Percentiles rank a stretch among this genome's conserved stretches.
Evolutionary conservation across 2,329 filamentous ascomycete genomes (phyloP).

Genomic region (Aspergillus novoparasiticus): DNA sequence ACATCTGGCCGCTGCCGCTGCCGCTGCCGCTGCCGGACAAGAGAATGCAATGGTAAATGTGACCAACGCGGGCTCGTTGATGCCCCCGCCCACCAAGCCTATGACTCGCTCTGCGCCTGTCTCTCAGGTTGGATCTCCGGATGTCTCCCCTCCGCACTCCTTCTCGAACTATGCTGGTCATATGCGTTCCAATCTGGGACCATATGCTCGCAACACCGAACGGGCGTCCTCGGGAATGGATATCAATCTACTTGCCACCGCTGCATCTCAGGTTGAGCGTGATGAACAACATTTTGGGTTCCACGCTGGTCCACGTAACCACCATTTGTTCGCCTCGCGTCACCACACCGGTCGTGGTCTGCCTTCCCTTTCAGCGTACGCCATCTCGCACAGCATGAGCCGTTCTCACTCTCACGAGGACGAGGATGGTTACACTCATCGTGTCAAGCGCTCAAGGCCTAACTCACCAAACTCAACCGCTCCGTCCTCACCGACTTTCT

Average conservation of each 20-base stretch:
- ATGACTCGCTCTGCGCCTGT: slow-evolving; percentile 86
- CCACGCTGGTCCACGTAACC: slow-evolving; percentile 48
- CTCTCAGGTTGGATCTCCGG: slow-evolving; percentile 86
- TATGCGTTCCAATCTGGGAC: slow-evolving; percentile 59
- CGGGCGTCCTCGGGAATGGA: slow-evolving; percentile 56
- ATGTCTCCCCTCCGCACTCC: slow-evolving; percentile 91
- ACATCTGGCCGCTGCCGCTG: slow-evolving; percentile 60
- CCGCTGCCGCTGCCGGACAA: slow-evolving; percentile 56
- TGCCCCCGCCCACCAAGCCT: slow-evolving; percentile 76
- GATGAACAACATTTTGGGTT: slow-evolving; percentile 55
- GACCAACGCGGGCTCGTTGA: slow-evolving; percentile 62
- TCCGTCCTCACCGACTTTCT: slow-evolving; percentile 93
- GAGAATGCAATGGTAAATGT: slow-evolving; percentile 47
- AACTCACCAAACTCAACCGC: slow-evolving; percentile 95
- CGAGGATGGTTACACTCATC: slow-evolving; percentile 70
- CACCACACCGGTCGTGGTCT: slow-evolving; percentile 58
- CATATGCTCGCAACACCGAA: slow-evolving; percentile 55
- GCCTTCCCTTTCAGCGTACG: slow-evolving; percentile 76
- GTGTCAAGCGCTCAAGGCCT: slow-evolving; percentile 86
- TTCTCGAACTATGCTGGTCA: slow-evolving; percentile 66
- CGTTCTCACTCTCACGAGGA: slow-evolving; percentile 80
- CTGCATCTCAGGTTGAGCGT: slow-evolving; percentile 67
- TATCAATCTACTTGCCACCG: slow-evolving; percentile 70
- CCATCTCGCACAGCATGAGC: slow-evolving; percentile 80
- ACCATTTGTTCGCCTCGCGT: slow-evolving; percentile 52